Evolutionary conservation across 2,329 filamentous ascomycete species (phyloP).

Genomic region (Fusarium poae): DNA sequence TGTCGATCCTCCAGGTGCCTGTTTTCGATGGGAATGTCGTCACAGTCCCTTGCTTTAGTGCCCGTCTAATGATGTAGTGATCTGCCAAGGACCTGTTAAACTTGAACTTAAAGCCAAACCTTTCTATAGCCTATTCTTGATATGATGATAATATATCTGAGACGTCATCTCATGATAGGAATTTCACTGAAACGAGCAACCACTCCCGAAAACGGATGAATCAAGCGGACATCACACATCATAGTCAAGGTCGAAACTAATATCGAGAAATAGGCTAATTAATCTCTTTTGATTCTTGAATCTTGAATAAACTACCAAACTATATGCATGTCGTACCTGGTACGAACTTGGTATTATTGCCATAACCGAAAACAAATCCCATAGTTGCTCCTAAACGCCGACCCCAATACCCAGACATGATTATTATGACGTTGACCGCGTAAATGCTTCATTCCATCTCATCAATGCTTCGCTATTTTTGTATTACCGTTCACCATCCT

Average conservation of each 20-base stretch:
- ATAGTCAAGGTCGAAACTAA: neutral
- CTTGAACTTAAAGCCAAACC: constrained; percentile 6
- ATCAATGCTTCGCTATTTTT: constrained; percentile 15
- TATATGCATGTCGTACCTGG: constrained; percentile 26
- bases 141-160: constrained; percentile 7
- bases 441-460: constrained; percentile 38
- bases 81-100: constrained; percentile 20
- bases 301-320: constrained; percentile 25
- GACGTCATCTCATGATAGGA: constrained; percentile 4
- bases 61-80: constrained; percentile 18
- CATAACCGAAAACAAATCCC: constrained; percentile 23
- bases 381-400: constrained; percentile 23
- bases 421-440: constrained; percentile 33
- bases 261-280: constrained; percentile 2
- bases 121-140: neutral
- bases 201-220: neutral
- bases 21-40: constrained; percentile 24
- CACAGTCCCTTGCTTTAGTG: constrained; percentile 25
- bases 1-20: constrained; percentile 29
- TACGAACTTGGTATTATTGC: constrained; percentile 38
- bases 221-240: neutral
- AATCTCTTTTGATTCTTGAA: constrained; percentile 12
- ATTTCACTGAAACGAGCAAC: constrained; percentile 2
- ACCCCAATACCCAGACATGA: constrained; percentile 17
- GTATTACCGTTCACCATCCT: constrained; percentile 48